Conservation (phyloP, 768 basidiomycete genomes). For the Lactarius pseudohatsudake region DNA sequence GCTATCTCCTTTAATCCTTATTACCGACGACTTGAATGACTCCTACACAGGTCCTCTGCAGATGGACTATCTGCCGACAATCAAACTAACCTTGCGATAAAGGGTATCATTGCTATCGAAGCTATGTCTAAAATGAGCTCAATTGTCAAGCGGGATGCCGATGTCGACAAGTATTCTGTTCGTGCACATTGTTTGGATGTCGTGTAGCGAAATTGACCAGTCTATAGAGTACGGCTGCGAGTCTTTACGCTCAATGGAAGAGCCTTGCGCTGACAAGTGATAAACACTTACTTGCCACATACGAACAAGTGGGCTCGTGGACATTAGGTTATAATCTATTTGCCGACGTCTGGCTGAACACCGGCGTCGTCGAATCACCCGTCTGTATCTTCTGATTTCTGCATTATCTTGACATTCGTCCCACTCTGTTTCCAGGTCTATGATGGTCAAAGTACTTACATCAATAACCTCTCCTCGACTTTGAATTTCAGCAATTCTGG, state of each 20-base stretch:
- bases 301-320: conserved; percentile 42
- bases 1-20: conserved; percentile 46
- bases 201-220: neutral
- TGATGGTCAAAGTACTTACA: conserved; percentile 11
- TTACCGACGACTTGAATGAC: conserved; percentile 3
- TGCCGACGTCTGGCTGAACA: conserved; percentile 55
- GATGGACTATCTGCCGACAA: conserved; percentile 38
- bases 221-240: neutral
- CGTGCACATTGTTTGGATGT: conserved; percentile 9
- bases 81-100: conserved; percentile 72
- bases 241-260: conserved; percentile 22
- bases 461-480: neutral
- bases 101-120: conserved; percentile 65
- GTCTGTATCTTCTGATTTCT: conserved; percentile 8
- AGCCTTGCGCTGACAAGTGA: conserved; percentile 9
- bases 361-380: conserved; percentile 45
- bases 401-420: neutral
- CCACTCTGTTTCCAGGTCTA: conserved; percentile 15
- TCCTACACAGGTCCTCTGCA: conserved; percentile 8
- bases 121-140: conserved; percentile 59
- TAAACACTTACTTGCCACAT: conserved; percentile 13
- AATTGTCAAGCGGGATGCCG: conserved; percentile 27
- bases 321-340: conserved; percentile 63
- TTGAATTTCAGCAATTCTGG: conserved; percentile 10
- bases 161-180: conserved; percentile 33